These are phyloP conservation scores for Backusella westeae DNA, from an alignment of 192 early-diverging fungal genomes.

Conservation along the genomic window DNA sequence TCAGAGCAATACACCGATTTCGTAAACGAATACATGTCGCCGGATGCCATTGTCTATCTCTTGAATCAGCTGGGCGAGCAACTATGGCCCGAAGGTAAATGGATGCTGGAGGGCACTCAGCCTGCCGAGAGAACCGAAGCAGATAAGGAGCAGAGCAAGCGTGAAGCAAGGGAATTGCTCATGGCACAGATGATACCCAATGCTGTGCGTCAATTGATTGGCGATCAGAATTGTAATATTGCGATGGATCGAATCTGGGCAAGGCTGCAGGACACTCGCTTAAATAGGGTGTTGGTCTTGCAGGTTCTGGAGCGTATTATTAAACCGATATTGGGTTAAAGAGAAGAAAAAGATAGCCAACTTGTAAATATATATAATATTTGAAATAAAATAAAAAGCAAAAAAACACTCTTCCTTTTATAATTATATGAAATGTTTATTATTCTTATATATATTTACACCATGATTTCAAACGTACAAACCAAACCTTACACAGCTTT, in stretches of 20 bases:
- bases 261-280: constrained; percentile 20
- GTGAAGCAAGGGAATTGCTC: constrained; percentile 17
- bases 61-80: constrained; percentile 14
- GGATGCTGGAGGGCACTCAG: not conserved
- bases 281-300: constrained; percentile 34
- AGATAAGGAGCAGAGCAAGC: constrained; percentile 26
- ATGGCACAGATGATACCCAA: constrained; percentile 22
- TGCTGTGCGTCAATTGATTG: constrained; percentile 31
- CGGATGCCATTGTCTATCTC: constrained; percentile 17
- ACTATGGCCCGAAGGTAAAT: constrained; percentile 32
- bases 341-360: not conserved
- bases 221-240: constrained; percentile 31
- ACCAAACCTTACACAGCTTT: not conserved
- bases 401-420: too few species aligned
- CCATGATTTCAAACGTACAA: too few species aligned
- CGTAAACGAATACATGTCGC: constrained; percentile 20
- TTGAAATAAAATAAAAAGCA: too few species aligned
- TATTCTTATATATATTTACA: not conserved
- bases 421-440: too few species aligned
- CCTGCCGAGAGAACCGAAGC: constrained; percentile 1
- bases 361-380: not conserved
- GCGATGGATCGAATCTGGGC: constrained; percentile 37
- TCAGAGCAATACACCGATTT: constrained; percentile 30
- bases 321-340: constrained; percentile 29
- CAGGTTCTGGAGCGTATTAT: constrained; percentile 33